These are phyloP conservation scores for Microsporum canis DNA, from an alignment of 2,329 filamentous ascomycete genomes.

Conservation along the genomic window DNA sequence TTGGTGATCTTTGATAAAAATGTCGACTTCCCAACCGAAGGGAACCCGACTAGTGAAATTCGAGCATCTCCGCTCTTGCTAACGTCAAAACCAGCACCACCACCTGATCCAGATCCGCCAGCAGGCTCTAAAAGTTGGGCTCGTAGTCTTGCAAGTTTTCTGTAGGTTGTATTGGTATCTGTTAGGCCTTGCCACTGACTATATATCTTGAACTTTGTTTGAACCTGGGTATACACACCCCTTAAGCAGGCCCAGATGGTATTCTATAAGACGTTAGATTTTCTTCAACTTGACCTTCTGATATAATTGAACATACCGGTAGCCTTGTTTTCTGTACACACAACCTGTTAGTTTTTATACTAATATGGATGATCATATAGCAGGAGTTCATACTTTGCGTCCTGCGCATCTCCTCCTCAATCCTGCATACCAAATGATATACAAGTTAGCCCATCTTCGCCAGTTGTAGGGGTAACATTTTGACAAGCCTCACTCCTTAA, in stretches of 20 bases:
- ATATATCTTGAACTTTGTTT: background rate
- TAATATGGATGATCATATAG: constrained; percentile 16
- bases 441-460: constrained; percentile 14
- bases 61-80: constrained; percentile 93
- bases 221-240: constrained; percentile 50
- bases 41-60: constrained; percentile 96
- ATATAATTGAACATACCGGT: constrained; percentile 56
- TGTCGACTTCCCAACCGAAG: constrained; percentile 96
- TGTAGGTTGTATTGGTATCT: constrained; percentile 27
- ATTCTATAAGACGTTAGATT: constrained; percentile 53
- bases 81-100: constrained; percentile 76
- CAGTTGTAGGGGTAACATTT: background rate
- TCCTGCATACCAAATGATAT: constrained; percentile 46
- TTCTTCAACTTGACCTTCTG: constrained; percentile 11
- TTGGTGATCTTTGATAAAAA: constrained; percentile 99
- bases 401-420: constrained; percentile 98
- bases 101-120: constrained; percentile 63
- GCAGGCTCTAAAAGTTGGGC: constrained; percentile 88
- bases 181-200: background rate
- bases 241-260: constrained; percentile 94
- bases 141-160: constrained; percentile 88
- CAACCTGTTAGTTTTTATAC: constrained; percentile 7
- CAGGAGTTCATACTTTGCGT: constrained; percentile 68
- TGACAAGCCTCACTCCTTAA: constrained; percentile 69
- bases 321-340: constrained; percentile 77